A percentile compares a stretch with the other conserved stretches of the same genome.
Evolutionary conservation across 768 basidiomycete species (phyloP).

Genomic region (Naganishia vaughanmartiniae): DNA sequence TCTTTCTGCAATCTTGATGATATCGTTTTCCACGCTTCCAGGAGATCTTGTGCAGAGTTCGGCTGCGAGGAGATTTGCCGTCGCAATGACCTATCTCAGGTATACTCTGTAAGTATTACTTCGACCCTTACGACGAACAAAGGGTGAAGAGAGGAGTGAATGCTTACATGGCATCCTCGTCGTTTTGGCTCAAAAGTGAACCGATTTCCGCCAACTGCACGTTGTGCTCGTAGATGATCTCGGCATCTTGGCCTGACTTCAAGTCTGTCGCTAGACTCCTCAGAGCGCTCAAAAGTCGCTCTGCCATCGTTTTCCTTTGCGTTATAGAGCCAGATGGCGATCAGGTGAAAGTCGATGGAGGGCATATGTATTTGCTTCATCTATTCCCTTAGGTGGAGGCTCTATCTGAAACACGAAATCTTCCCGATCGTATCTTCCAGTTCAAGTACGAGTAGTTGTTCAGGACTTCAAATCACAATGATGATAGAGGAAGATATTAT

Average conservation of each 20-base stretch:
- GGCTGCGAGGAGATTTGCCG: neutral
- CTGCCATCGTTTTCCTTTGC: neutral
- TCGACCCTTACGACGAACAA: neutral
- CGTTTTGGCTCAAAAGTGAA: neutral
- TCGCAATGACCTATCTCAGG: neutral
- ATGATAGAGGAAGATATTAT: no score
- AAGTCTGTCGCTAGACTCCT: neutral
- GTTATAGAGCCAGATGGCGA: neutral
- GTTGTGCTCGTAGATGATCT: neutral
- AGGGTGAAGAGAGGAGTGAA: neutral
- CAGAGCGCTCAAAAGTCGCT: neutral
- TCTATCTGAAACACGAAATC: slow-evolving; percentile 18
- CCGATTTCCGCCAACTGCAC: neutral
- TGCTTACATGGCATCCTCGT: slow-evolving; percentile 13
- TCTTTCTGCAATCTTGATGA: neutral
- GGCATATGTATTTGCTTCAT: neutral
- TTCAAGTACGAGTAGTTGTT: no score
- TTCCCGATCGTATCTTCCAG: neutral
- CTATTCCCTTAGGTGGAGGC: slow-evolving; percentile 1
- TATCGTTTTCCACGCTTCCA: neutral
- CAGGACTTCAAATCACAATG: no score
- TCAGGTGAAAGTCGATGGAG: neutral
- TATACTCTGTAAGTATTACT: neutral
- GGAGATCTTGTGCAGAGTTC: neutral
- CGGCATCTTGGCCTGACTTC: neutral